Evolutionary conservation across 805 yeast species (phyloP).

Genomic region (Metschnikowia koreensis): DNA sequence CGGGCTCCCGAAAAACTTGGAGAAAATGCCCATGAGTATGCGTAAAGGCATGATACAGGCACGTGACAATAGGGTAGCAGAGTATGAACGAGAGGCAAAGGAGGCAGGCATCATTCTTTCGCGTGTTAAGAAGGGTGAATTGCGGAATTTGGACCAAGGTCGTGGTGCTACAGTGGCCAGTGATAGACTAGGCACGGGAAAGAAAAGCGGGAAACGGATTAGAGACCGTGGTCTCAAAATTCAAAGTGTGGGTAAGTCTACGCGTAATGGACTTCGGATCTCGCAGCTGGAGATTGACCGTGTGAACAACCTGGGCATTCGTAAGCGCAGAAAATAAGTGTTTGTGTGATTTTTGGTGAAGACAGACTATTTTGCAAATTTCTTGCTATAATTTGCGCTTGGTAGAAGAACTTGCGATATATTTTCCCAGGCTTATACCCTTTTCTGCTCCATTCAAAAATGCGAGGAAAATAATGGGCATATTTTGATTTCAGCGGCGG

Average conservation of each 20-base stretch:
- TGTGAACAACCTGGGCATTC: slow-evolving; percentile 22
- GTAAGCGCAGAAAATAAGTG: slow-evolving; percentile 1
- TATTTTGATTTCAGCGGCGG: no score
- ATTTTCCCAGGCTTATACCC: no score
- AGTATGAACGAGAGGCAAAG: slow-evolving; percentile 72
- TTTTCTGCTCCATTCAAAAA: no score
- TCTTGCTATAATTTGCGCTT: not conserved
- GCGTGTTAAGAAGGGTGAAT: slow-evolving; percentile 62
- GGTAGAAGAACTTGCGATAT: no score
- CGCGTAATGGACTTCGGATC: slow-evolving; percentile 75
- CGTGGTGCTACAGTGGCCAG: slow-evolving; percentile 51
- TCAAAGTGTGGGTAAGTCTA: slow-evolving; percentile 69
- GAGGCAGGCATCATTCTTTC: slow-evolving; percentile 91
- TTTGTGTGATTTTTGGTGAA: no score
- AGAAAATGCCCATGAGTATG: slow-evolving; percentile 85
- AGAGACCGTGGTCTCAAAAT: slow-evolving; percentile 82
- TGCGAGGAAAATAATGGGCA: no score
- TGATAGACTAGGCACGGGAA: slow-evolving; percentile 50
- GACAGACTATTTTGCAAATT: no score
- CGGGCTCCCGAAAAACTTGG: slow-evolving; percentile 48
- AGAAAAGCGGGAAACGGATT: slow-evolving; percentile 34
- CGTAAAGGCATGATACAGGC: slow-evolving; percentile 78
- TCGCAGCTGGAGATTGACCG: slow-evolving; percentile 64
- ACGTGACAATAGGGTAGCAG: slow-evolving; percentile 49
- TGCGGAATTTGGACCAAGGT: slow-evolving; percentile 56